Evolutionary conservation across 176 grass and related monocot species (phyloP), one percentile per base, ranked within the genome.

Genomic region (Lolium multiflorum): DNA sequence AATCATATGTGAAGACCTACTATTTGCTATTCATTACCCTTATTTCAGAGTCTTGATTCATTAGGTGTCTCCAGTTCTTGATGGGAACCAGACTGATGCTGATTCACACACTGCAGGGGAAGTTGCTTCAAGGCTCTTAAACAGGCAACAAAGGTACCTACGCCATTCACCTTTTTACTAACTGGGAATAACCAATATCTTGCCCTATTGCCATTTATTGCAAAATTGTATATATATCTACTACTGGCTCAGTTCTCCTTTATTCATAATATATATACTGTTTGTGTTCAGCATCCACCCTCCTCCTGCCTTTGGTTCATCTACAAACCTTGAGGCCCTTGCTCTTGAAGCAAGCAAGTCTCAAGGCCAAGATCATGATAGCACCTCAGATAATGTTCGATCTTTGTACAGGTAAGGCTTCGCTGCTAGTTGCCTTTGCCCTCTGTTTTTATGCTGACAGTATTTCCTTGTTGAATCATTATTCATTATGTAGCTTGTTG

Each of bases 281-380:
- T 77, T 76, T 81, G 12, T 88, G 41, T 51, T 82, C 89, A 99
- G 97, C 76, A 86, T 91, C 48, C 92, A 99, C 68, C 92, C 94
- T 63, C 97, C 94, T 92, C 97, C 97, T 77, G 88, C 92, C 48
- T 99, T 99, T 66, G 97, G 97, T 85, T 99, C 97, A 58, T 96
- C 97, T 61, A 89, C 92, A 71, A 96, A 96, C 88, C 92, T 99
- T 39, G 97, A 99, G 41, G 90, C 89, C 43, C 92, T 99, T 91
- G 90, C 89, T 71, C 84, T 94, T 87, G 97, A 96, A 92, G 90
- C 79, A 49, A 91, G 65, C 47, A 93, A 80, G 78, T 92, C 83
- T 71, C 72, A 91, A 43, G 82, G 54, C 26, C 88, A 95, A 80
- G 91, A 87, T 80, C 76, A 80, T 71, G 92, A 96, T 83, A 86